Percentiles rank a stretch among this genome's conserved stretches.
These are phyloP conservation scores for Brassica cretica DNA, from an alignment of 345 rosid species.

Conservation along the genomic window DNA sequence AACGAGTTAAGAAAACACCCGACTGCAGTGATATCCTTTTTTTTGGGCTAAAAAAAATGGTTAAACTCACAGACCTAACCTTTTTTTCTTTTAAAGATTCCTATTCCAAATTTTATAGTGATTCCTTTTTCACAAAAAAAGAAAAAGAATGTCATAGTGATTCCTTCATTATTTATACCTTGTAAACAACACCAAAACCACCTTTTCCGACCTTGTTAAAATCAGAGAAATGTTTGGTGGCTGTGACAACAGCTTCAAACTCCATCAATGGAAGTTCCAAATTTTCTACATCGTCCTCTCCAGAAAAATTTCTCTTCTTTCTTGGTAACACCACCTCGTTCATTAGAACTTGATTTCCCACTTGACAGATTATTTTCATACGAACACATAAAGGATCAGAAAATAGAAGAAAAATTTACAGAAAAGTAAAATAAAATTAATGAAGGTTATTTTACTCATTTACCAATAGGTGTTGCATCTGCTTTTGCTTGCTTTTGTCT, in stretches of 20 bases:
- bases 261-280: neutral
- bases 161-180: neutral
- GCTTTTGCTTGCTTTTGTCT: neutral
- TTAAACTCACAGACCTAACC: too few relatives aligned
- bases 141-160: too few relatives aligned
- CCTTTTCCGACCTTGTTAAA: neutral
- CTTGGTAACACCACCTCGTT: neutral
- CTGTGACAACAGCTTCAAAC: neutral
- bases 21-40: too few relatives aligned
- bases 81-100: too few relatives aligned
- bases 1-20: too few relatives aligned
- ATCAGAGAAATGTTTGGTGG: neutral
- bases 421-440: too few relatives aligned
- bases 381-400: neutral
- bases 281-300: neutral
- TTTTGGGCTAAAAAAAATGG: too few relatives aligned
- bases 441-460: neutral
- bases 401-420: neutral
- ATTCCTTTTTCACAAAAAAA: too few relatives aligned
- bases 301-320: neutral
- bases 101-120: too few relatives aligned
- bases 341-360: neutral
- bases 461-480: neutral
- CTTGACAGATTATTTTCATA: neutral
- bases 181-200: neutral